Base-by-base conservation (phyloP, 306 rosid species). In the Benincasa hispida region DNA sequence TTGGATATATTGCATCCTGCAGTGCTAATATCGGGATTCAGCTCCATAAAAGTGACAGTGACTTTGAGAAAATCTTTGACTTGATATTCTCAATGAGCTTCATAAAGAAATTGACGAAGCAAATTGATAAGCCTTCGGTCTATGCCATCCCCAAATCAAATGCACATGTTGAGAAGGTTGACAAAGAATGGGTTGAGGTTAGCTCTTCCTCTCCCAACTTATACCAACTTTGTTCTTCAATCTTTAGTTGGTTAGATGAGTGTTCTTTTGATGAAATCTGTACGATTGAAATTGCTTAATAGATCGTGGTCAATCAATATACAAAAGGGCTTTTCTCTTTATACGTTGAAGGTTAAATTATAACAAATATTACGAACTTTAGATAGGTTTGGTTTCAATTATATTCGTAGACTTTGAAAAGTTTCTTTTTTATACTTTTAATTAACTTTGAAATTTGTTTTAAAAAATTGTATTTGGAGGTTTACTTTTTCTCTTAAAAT, bases 171-270 rank as follows among this genome's bases (percentile, higher is more conserved):
- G 91, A 91, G 81, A 72, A 81, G 81, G 88, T 83, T 61, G 96
- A 82, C 37, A 87, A 94, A 74, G 95, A 94, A 22, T 94, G 95
- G 98, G 81, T 91, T 74, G 87, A 91, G 35, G 87, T 91, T 51
- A 80, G 82, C 35, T 85, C 97, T 22, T 75, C 91, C 79, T 77
- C 65, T 32, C 87, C 91, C 4, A 91, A 91, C 84, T 94, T 97
- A 45, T 86, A 39, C 72, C 93, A 90, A 72, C 81, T 94, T 21
- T 79, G 84, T 81, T 84, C 91, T 83, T 80, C 91, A 17, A 84
- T 91, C 74, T 89, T 85, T 81, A 87, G 92, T 82, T 82, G 84
- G 78, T 81, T 91, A 56, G 85, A 89, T 47, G 80, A 78, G 25
- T 89, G 89, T 74, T 81, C 97, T 9, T 85, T 82, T 39, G 89